Evolutionary conservation across 106 monocot genomes (phyloP), one percentile per base, ranked within the genome.

Genomic region (Phalaenopsis aphrodite): DNA sequence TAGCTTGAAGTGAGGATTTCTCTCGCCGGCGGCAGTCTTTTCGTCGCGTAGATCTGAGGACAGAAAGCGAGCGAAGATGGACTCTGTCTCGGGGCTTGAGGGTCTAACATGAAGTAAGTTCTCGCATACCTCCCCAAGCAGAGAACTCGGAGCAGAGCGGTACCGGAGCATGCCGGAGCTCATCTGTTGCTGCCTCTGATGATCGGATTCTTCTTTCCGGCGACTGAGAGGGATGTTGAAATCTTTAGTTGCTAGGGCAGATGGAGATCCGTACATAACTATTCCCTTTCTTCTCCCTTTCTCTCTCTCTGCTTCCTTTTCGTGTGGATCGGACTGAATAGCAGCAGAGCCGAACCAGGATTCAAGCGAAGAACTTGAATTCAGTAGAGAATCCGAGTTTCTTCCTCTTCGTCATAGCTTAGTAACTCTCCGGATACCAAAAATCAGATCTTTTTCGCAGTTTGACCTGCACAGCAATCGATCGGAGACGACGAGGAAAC

Each of bases 81-180:
- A 76, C 73, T 98, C 98, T 11, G 88, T 82, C 57, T 85, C 89
- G 37, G 89, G 83, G 80, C 93, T 87, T 39, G 93, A 83, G 4
- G 91, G 80, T 14, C 91, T 78, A 3, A 64, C 79, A 7, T 91
- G 87, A 30, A 90, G 83, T 84, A 89, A 87, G 45, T 95, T 92
- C 15, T 94, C 96, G 81, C 86, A 87, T 14, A 85, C 79, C 21
- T 99, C 98, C 1, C 88, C 98, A 41, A 94, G 80, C 66, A 93
- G 78, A 10, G 88, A 78, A 81, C 91, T 91, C 72, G 98, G 94
- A 18, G 98, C 98, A 37, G 94, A 89, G 45, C 98, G 89, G 81
- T 93, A 99, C 45, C 98, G 85, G 38, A 99, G 90, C 68, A 99
- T 46, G 30, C 98, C 91, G 49, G 88, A 82, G 65, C 80, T 76